Evolutionary conservation across 345 rosid species (phyloP), one percentile per base, ranked within the genome.

Genomic region (Orychophragmus violaceus): DNA sequence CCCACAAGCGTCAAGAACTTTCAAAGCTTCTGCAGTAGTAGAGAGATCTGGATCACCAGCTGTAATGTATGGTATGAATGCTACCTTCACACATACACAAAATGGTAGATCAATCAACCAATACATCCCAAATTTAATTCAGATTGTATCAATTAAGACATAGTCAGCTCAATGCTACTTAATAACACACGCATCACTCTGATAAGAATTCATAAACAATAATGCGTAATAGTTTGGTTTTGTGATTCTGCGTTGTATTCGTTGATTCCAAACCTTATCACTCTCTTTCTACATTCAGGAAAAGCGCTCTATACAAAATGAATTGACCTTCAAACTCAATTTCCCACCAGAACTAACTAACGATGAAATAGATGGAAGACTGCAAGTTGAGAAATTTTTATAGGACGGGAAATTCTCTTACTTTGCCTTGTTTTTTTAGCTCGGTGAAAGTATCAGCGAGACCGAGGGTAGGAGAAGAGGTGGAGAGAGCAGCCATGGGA

Each of bases 31-130:
- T 0, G 91, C 95, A 9, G 96, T 87, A 36, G 97, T 88, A 33
- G 95, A 81, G 70, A 91, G 96, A 81, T 94, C 96, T 55, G 99
- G 97, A 64, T 90, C 96, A 60, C 99, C 99, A 17, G 97, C 99
- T 21, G 99, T 94, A 78, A 94, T 94, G 74, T 83, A 87, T 1
- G 96, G 95, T 62, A 90, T 84, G 22, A 88, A 78, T 50, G 99
- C 97, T 72, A 94, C 87, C 99, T 91, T 67, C 80, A 56, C 60
- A 56, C 19, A 71, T 1, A 23, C 3, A 62, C 35, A 37, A 60
- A 50, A 46, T 4, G 39, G 25, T 11, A 29, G 2, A 37, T 23
- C 16, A 54, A 5, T 32, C 1, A 41, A 32, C 25, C 2, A 27
- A 14, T 8, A 22, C 2, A 6, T 13, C 16, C 16, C 54, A 53